phyloP scores from a whole-genome alignment of 805 yeast genomes.

The Spathaspora sp. region DNA sequence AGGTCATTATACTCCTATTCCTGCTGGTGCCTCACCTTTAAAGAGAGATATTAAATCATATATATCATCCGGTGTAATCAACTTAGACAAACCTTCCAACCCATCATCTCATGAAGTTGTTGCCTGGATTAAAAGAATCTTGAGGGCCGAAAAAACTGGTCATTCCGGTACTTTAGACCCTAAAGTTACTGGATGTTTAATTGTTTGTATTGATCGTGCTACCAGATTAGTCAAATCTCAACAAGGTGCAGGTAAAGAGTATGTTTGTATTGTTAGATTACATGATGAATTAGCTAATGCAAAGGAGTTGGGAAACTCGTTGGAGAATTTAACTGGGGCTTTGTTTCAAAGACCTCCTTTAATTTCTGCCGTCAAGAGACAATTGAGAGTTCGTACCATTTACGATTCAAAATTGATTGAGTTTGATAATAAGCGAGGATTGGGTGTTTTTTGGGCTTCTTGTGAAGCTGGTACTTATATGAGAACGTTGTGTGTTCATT shows the following conservation, averaged over 20 bases:
- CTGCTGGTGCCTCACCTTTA: constrained; percentile 90
- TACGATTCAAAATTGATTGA: constrained; percentile 94
- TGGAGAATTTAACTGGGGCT: constrained; percentile 97
- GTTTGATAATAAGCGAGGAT: constrained; percentile 93
- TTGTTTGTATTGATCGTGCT: constrained; percentile 97
- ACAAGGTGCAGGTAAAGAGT: constrained; percentile 99
- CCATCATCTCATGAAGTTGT: constrained; percentile 99
- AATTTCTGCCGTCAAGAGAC: constrained; percentile 98
- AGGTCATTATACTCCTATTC: constrained; percentile 97
- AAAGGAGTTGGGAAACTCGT: constrained; percentile 79
- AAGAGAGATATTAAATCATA: constrained; percentile 91
- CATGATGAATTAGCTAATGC: constrained; percentile 91
- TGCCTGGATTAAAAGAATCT: constrained; percentile 96
- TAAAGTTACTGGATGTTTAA: constrained; percentile 96
- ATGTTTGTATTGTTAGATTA: constrained; percentile 93
- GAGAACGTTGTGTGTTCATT: constrained; percentile 98
- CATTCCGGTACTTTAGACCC: constrained; percentile 99
- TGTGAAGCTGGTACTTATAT: constrained; percentile 99
- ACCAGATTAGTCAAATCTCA: constrained; percentile 97
- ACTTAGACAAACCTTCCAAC: constrained; percentile 95
- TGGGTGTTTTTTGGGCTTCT: constrained; percentile 99
- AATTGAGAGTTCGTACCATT: constrained; percentile 95
- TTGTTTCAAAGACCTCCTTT: constrained; percentile 98
- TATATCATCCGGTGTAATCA: constrained; percentile 92
- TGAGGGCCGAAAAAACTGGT: constrained; percentile 96